A percentile compares a stretch with the other conserved stretches of the same genome.
phyloP scores from a whole-genome alignment of 768 basidiomycete species.

The Clavulina sp. region DNA sequence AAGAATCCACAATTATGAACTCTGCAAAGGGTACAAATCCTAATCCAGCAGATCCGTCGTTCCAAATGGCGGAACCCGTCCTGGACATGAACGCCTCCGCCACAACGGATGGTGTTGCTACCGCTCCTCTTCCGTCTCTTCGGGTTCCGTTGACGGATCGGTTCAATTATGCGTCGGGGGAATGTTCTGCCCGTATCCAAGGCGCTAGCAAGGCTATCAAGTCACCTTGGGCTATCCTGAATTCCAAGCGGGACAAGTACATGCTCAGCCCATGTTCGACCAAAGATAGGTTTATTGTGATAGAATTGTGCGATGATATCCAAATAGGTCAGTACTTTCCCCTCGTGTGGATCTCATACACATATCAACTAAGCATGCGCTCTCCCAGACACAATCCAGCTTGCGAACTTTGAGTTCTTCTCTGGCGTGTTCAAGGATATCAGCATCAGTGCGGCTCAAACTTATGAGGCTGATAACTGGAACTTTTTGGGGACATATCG shows the following conservation, averaged over 20 bases:
- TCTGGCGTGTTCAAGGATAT: conserved; percentile 92
- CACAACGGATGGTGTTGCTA: conserved; percentile 1
- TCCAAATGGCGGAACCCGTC: background rate
- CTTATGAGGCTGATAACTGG: conserved; percentile 50
- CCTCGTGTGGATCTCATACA: background rate
- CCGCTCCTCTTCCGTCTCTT: conserved; percentile 31
- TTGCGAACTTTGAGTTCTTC: conserved; percentile 97
- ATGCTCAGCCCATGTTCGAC: conserved; percentile 85
- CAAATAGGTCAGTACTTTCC: conserved; percentile 35
- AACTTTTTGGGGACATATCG: conserved; percentile 52
- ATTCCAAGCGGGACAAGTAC: conserved; percentile 81
- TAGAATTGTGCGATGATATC: conserved; percentile 96
- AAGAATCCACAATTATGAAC: background rate
- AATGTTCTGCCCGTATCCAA: conserved; percentile 89
- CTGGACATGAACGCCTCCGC: background rate
- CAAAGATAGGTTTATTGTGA: conserved; percentile 56
- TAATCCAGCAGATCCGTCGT: background rate
- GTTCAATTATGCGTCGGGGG: conserved; percentile 86
- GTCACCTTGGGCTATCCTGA: conserved; percentile 66
- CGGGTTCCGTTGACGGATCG: conserved; percentile 64
- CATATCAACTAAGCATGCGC: background rate
- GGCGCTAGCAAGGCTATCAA: conserved; percentile 65
- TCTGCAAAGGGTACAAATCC: background rate
- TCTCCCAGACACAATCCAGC: conserved; percentile 61
- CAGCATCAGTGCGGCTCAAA: conserved; percentile 51